These are phyloP conservation scores for Linanthus parryae DNA, from an alignment of 148 eudicot genomes.

Conservation along the genomic window DNA sequence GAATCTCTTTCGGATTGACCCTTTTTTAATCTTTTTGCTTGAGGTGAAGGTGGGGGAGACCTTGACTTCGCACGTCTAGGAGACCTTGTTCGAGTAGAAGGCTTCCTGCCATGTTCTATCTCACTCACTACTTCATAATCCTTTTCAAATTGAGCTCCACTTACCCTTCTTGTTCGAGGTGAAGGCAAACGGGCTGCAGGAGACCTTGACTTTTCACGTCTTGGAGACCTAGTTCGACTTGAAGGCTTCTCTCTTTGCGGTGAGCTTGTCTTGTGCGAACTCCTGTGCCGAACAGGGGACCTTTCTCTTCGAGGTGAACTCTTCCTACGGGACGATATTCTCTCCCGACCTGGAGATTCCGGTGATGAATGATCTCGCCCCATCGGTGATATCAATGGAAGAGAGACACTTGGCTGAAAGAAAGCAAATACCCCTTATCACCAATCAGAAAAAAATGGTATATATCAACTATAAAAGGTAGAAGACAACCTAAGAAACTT, in stretches of 20 bases:
- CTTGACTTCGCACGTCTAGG: conserved; percentile 27
- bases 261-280: conserved; percentile 42
- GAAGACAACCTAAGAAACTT: no score
- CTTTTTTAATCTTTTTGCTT: conserved; percentile 58
- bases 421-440: no score
- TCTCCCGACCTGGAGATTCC: conserved; percentile 47
- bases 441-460: background rate
- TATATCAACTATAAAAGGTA: no score
- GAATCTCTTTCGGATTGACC: conserved; percentile 49
- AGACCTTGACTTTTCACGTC: conserved; percentile 25
- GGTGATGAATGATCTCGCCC: conserved; percentile 52
- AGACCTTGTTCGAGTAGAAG: conserved; percentile 28
- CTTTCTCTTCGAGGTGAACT: conserved; percentile 65
- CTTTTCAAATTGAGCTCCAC: no score
- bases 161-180: no score
- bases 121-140: no score
- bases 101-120: no score
- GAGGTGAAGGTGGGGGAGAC: conserved; percentile 65
- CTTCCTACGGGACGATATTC: conserved; percentile 42
- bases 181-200: conserved; percentile 31
- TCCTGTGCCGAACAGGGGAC: conserved; percentile 59
- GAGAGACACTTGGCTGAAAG: conserved; percentile 31
- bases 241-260: conserved; percentile 42
- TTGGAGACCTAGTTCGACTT: conserved; percentile 32
- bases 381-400: conserved; percentile 30